Base-by-base conservation (phyloP, 2,329 filamentous ascomycete genomes). In the Colletotrichum endophyticum region DNA sequence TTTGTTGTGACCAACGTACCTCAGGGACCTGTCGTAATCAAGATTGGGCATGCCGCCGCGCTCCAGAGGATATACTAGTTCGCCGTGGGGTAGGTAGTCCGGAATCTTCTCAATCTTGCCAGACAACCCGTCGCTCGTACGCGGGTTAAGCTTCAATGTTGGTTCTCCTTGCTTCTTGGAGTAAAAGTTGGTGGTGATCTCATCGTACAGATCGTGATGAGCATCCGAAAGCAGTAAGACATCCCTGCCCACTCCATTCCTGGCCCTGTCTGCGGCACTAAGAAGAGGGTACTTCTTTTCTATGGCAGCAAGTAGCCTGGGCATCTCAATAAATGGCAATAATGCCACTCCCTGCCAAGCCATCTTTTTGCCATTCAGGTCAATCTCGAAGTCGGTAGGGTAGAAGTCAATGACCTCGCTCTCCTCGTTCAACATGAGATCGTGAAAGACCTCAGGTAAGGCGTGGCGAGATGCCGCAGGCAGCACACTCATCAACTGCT, bases 381-480 rank as follows among this genome's bases (percentile, higher is more conserved):
- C 97, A 70, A 99, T 91, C 19, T 94, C 92, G 80, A 99, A 99
- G 28, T 98, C 95, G 82, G 96, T 94, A 0, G 98, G 98, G 81
- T 99, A 99, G 84, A 99, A 99, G 84, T 99, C 96, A 79, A 98
- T 95, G 80, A 99, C 99, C 64, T 96, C 93, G 81, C 96, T 98
- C 62, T 98, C 92, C 16, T 94, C 90, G 12, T 98, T 90, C 30
- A 93, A 94, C 97, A 99, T 99, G 22, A 99, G 90, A 72, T 94
- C 90, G 82, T 98, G 96, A 87, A 99, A 99, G 3, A 95, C 91
- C 74, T 94, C 90, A 0, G 97, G 97, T 63, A 99, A 93, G 19
- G 96, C 95, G 84, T 98, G 96, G 72, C 96, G 95, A 15, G 96
- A 99, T 4, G 95, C 95, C 6, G 97, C 96, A 19, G 97, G 97